Percentiles rank a stretch among this genome's conserved stretches.
Conservation (phyloP, 176 grass and related monocot genomes). For the Ensete glaucum region DNA sequence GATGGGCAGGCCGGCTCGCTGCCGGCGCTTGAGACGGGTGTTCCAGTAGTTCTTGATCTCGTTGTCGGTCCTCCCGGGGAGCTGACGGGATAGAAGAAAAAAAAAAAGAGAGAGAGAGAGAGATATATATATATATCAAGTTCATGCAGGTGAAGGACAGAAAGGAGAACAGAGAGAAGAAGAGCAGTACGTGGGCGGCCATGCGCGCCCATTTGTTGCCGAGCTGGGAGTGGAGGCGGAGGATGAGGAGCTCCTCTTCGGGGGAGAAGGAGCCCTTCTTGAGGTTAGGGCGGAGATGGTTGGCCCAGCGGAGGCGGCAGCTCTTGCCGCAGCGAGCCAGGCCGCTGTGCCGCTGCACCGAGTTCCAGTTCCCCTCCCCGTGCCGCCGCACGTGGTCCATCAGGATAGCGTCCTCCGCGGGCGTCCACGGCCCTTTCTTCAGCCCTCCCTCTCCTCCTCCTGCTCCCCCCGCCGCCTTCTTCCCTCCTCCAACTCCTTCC, state of each 20-base stretch:
- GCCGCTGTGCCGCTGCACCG: conserved; percentile 36
- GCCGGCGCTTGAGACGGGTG: conserved; percentile 39
- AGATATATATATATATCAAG: not conserved
- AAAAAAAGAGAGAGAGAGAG: not conserved
- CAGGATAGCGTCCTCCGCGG: conserved; percentile 42
- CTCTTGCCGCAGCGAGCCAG: conserved; percentile 74
- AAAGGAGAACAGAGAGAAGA: too few species aligned
- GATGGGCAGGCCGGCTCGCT: conserved; percentile 41
- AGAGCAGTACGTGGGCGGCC: conserved; percentile 24
- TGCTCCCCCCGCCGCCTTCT: not conserved
- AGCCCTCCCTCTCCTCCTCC: not conserved
- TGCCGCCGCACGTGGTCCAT: conserved; percentile 39
- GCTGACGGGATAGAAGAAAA: not conserved
- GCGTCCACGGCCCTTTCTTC: conserved; percentile 63
- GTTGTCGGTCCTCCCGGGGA: conserved; percentile 16
- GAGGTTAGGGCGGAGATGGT: conserved; percentile 78
- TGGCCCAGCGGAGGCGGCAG: conserved; percentile 76
- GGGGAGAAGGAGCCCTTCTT: conserved; percentile 70
- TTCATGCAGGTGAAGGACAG: not conserved
- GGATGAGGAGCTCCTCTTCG: conserved; percentile 55
- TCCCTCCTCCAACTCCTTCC: not conserved
- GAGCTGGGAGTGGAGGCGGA: conserved; percentile 47
- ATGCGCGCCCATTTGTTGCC: conserved; percentile 78
- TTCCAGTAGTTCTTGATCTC: conserved; percentile 17
- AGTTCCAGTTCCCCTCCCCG: conserved; percentile 71